Conservation (phyloP, 179 eudicot genomes). For the Pouteria campechiana region DNA sequence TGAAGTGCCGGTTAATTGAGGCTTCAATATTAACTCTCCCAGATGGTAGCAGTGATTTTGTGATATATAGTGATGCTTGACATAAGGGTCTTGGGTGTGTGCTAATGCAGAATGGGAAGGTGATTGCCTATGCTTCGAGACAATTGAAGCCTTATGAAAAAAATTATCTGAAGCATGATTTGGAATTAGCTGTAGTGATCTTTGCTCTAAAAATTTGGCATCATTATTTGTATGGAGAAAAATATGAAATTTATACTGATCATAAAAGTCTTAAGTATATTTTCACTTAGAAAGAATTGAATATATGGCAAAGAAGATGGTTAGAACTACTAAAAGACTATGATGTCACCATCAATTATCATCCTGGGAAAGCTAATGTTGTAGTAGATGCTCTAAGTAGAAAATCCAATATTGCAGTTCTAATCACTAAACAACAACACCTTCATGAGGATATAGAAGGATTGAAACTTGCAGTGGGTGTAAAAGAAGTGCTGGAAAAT, state of each 20-base stretch:
- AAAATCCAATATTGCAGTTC: background rate
- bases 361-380: conserved; percentile 6
- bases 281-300: background rate
- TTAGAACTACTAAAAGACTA: conserved; percentile 6
- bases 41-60: background rate
- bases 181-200: no score
- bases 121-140: no score
- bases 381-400: conserved; percentile 5
- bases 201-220: no score
- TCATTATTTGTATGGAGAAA: no score
- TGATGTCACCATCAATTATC: background rate
- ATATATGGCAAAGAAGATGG: conserved; percentile 6
- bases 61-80: background rate
- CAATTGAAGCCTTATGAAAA: no score
- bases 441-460: background rate
- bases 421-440: no score
- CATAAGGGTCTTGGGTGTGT: background rate
- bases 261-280: no score
- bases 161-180: no score
- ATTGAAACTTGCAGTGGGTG: background rate
- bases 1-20: background rate
- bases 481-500: no score
- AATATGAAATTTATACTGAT: conserved; percentile 1
- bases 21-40: background rate
- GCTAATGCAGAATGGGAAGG: conserved; percentile 1